Conservation (phyloP, 2,329 filamentous ascomycete genomes). For the Calonectria honghensis region DNA sequence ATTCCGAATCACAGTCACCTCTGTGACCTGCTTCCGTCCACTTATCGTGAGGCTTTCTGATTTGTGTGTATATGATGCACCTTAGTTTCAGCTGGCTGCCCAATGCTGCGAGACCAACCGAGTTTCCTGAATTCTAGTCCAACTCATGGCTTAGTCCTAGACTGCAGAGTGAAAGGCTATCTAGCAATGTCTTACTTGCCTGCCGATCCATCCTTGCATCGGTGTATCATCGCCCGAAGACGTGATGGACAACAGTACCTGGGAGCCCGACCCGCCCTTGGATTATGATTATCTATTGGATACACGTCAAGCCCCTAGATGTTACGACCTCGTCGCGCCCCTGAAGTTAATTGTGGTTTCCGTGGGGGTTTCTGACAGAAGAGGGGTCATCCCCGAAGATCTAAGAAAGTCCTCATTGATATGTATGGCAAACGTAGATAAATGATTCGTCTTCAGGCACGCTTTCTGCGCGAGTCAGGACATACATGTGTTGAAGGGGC, state of each 20-base stretch:
- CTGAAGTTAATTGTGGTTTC: slow-evolving; percentile 7
- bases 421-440: not conserved
- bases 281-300: slow-evolving; percentile 22
- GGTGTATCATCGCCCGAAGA: not conserved
- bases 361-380: slow-evolving; percentile 11
- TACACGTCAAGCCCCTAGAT: slow-evolving; percentile 5
- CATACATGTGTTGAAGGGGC: not conserved
- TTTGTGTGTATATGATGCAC: not conserved
- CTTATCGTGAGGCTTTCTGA: not conserved
- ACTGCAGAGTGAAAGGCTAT: too few species aligned
- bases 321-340: not conserved
- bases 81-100: not conserved
- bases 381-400: not conserved
- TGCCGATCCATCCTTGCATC: not conserved
- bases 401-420: not conserved
- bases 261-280: not conserved
- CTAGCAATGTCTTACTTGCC: not conserved
- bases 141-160: not conserved
- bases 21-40: not conserved
- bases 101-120: not conserved
- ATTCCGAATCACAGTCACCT: not conserved
- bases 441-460: not conserved
- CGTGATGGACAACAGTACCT: not conserved
- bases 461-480: slow-evolving; percentile 9
- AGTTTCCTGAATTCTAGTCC: not conserved